Percentiles rank a stretch among this genome's conserved stretches.
Evolutionary conservation across 73 alveolate genomes (phyloP).

Genomic region (Tetrahymena malaccensis): DNA sequence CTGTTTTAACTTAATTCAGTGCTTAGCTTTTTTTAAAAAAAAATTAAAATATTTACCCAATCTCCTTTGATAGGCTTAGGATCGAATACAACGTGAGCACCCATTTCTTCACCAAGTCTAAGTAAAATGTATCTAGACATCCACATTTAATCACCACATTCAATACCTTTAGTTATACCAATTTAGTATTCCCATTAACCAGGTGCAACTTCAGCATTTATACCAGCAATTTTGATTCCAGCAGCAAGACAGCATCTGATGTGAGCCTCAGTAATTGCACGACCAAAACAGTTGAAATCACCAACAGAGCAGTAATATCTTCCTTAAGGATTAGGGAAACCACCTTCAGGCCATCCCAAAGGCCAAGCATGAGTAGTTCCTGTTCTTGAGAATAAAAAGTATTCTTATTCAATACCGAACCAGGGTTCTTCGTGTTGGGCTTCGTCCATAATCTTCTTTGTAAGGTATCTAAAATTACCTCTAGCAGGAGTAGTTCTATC

Average conservation of each 20-base stretch:
- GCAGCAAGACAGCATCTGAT: slow-evolving; percentile 79
- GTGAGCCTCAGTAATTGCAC: slow-evolving; percentile 80
- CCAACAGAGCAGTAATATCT: slow-evolving; percentile 91
- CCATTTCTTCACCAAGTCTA: slow-evolving; percentile 47
- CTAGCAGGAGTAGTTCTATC: slow-evolving; percentile 78
- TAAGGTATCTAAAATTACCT: slow-evolving; percentile 66
- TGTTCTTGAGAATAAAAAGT: slow-evolving; percentile 64
- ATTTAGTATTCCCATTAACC: slow-evolving; percentile 90
- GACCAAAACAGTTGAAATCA: slow-evolving; percentile 63
- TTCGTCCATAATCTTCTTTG: slow-evolving; percentile 47
- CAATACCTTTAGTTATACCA: slow-evolving; percentile 84
- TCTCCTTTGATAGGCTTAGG: slow-evolving; percentile 69
- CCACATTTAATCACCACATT: slow-evolving; percentile 84
- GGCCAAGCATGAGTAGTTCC: slow-evolving; percentile 55
- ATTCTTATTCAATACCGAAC: slow-evolving; percentile 94
- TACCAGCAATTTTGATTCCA: slow-evolving; percentile 78
- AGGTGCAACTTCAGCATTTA: slow-evolving; percentile 90
- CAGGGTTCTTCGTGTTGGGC: slow-evolving; percentile 68
- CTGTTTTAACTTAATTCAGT: background rate
- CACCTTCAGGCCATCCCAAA: slow-evolving; percentile 72
- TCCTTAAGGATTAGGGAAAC: slow-evolving; percentile 85
- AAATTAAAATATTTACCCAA: slow-evolving; percentile 18
- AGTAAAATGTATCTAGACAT: slow-evolving; percentile 62
- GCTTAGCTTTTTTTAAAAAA: background rate
- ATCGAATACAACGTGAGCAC: slow-evolving; percentile 27